Conservation (phyloP, 2,329 filamentous ascomycete species). For the Cladophialophora psammophila region DNA sequence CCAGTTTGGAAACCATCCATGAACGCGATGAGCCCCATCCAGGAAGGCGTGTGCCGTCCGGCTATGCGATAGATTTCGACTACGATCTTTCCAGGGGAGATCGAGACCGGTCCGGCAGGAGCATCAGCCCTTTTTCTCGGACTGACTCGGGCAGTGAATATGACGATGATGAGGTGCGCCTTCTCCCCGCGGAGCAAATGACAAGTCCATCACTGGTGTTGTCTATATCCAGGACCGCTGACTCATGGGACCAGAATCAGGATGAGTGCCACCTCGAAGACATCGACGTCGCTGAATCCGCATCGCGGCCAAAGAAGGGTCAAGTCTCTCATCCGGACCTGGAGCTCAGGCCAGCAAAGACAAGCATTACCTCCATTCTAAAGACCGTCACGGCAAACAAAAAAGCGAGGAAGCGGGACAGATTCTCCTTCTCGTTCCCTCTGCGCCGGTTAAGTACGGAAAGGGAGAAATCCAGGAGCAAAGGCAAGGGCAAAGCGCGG, state of each 20-base stretch:
- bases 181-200: not conserved
- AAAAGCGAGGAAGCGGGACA: slow-evolving; percentile 13
- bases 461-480: not conserved
- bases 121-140: slow-evolving; percentile 20
- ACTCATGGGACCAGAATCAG: not conserved
- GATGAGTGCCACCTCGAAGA: slow-evolving; percentile 11
- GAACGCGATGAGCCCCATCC: slow-evolving; percentile 32
- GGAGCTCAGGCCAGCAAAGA: slow-evolving; percentile 3
- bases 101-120: not conserved
- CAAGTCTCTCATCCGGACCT: not conserved
- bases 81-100: not conserved
- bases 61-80: slow-evolving; percentile 10
- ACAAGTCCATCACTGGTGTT: not conserved
- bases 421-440: slow-evolving; percentile 26
- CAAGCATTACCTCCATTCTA: slow-evolving; percentile 9
- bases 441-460: slow-evolving; percentile 22
- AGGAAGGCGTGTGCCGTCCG: slow-evolving; percentile 19
- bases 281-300: not conserved
- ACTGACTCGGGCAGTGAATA: slow-evolving; percentile 13
- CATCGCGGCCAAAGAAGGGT: slow-evolving; percentile 3
- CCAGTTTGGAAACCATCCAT: slow-evolving; percentile 30
- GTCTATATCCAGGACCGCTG: not conserved
- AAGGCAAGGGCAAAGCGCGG: slow-evolving; percentile 4
- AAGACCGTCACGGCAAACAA: slow-evolving; percentile 11
- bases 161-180: slow-evolving; percentile 13